Conservation (phyloP, 345 rosid genomes). For the Murraya paniculata region DNA sequence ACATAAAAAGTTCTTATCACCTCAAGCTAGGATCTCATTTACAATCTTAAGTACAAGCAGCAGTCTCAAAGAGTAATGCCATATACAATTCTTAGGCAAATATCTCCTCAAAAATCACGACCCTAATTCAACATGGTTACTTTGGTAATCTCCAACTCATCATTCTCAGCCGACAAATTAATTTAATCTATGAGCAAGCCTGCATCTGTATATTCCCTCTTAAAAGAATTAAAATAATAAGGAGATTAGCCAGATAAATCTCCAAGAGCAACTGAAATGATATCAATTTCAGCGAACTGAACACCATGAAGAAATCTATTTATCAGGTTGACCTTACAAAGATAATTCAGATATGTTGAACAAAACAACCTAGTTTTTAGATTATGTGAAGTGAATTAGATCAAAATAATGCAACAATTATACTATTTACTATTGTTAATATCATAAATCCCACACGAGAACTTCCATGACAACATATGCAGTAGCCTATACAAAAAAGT, state of each 20-base stretch:
- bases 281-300: neutral
- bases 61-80: neutral
- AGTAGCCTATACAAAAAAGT: neutral
- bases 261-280: neutral
- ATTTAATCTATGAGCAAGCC: neutral
- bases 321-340: neutral
- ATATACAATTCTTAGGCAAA: neutral
- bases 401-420: neutral
- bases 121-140: neutral
- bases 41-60: neutral
- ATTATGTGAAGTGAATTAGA: slow-evolving; percentile 1
- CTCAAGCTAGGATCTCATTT: neutral
- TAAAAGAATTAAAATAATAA: neutral
- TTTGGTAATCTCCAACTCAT: neutral
- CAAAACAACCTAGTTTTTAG: neutral
- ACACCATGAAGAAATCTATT: neutral
- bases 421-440: neutral
- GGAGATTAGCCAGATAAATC: neutral
- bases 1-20: neutral
- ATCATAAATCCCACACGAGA: neutral
- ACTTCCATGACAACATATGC: neutral
- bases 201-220: neutral
- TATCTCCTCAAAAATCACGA: neutral
- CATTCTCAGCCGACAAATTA: neutral
- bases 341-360: neutral